A percentile compares a stretch with the other conserved stretches of the same genome.
Evolutionary conservation across 2,329 filamentous ascomycete species (phyloP).

Genomic region (Coniella lustricola): DNA sequence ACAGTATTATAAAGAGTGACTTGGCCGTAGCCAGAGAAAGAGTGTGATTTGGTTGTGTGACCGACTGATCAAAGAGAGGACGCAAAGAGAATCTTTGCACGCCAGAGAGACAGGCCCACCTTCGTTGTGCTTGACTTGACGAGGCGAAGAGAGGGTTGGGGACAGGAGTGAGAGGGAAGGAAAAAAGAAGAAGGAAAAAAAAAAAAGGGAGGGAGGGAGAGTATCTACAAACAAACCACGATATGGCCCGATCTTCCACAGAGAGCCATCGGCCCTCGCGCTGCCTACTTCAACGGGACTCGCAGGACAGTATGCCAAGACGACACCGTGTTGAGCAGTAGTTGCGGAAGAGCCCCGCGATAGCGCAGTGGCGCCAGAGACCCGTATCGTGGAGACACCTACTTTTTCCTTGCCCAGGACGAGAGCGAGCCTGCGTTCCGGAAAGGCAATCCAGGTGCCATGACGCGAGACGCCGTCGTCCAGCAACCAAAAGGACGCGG

Average conservation of each 20-base stretch:
- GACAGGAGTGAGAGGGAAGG: too few species aligned
- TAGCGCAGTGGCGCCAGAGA: background rate
- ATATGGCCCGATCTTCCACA: background rate
- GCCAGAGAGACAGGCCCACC: slow-evolving; percentile 19
- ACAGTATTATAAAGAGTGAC: slow-evolving; percentile 10
- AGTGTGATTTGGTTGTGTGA: slow-evolving; percentile 18
- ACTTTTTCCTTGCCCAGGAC: too few species aligned
- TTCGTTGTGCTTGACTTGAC: slow-evolving; percentile 20
- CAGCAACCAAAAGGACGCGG: background rate
- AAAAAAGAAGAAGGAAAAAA: background rate
- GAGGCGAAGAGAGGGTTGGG: slow-evolving; percentile 17
- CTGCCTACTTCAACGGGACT: background rate
- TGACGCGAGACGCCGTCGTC: too few species aligned
- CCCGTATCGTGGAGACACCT: too few species aligned
- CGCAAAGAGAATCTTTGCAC: slow-evolving; percentile 27
- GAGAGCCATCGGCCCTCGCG: background rate
- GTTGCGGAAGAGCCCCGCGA: background rate
- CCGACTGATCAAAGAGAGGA: slow-evolving; percentile 25
- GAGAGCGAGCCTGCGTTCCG: too few species aligned
- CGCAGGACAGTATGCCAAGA: too few species aligned
- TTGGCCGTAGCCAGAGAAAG: slow-evolving; percentile 17
- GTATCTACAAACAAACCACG: slow-evolving; percentile 7
- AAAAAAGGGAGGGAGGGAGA: background rate
- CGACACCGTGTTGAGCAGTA: too few species aligned
- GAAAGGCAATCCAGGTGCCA: background rate